Evolutionary conservation across 1,284 basidiomycete species (phyloP), one percentile per base, ranked within the genome.

Genomic region (Sporisorium exsertum): DNA sequence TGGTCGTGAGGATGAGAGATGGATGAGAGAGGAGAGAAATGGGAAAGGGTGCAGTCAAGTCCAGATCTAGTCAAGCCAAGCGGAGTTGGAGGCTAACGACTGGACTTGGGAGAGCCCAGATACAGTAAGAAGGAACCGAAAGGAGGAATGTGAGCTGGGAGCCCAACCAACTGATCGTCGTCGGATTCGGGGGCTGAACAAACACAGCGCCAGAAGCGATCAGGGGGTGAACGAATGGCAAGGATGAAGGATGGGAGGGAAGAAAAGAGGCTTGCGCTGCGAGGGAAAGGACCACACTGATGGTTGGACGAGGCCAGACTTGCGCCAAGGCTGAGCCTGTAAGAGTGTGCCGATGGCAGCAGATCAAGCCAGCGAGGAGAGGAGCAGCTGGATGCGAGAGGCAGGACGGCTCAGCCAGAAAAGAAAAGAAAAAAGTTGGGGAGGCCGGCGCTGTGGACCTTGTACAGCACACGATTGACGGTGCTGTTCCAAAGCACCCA

Each of bases 111-210:
- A 20, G 15, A n/a, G 69, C 66, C 62, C 60, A 65, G 56, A n/a
- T n/a, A n/a, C n/a, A n/a, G 46, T 58, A 55, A 57, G 52, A 40
- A 63, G 64, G 56, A 66, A 63, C 59, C 69, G 42, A 33, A 63
- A 26, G 32, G 56, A 72, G 69, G 69, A 72, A 72, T 72, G 57
- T 51, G 37, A 32, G 57, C 26, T 57, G 29, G 22, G 22, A 46
- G 60, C 37, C 63, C 47, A 47, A 40, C 69, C 46, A 46, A 62
- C 33, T 47, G 59, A 66, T 62, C 58, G 63, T 66, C 69, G 69
- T 57, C 65, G 52, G 47, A 42, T 54, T 60, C 29, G 54, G 62
- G 20, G 22, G 43, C 69, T 59, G 64, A 63, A 63, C 69, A 66
- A 66, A 72, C 69, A 63, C 43, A 69, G 10, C 9, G 29, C 16